Base-by-base conservation (phyloP, 2,329 filamentous ascomycete species). In the Verticillium tricorpus region DNA sequence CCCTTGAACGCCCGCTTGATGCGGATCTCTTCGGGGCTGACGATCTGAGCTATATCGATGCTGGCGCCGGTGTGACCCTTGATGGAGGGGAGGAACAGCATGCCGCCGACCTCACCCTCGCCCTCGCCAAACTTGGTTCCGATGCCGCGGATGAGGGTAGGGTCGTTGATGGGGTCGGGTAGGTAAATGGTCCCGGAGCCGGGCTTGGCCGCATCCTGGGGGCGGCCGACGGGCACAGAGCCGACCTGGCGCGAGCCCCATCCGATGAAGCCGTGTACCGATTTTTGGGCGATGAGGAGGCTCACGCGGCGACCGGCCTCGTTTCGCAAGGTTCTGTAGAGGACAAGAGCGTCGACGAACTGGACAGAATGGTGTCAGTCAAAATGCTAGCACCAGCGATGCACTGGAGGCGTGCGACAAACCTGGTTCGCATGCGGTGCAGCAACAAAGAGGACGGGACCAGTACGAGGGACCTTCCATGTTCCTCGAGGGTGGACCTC, bases 401-500 rank as follows among this genome's bases (percentile, higher is more conserved):
- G 31, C 31, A 22, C 59, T 9, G 32, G 50, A 15, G 32, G 31
- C 55, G 9, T 22, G n/a, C 9, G 50, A 76, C 82, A 63, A 78
- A 92, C 90, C 85, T 95, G 92, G 75, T 99, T 99, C 63, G 94
- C 94, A 81, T 99, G 95, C 67, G 95, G 95, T 60, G 94, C 95
- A 55, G 93, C 95, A 68, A 99, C 95, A 71, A 99, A 95, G 63
- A 99, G 91, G 65, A 99, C 86, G 1, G 95, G 93, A 0, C 93
- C 95, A 65, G 87, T 85, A 70, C 90, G 88, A 55, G 95, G 95
- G 55, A 99, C 91, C 76, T 93, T 94, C 93, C 95, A 99, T 65
- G 93, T 92, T 68, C 93, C 93, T 67, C 95, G 86, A 14, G 95
- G 95, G 73, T 98, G 93, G 17, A 99, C 92, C 77, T 99, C 95